Evolutionary conservation across 2,329 filamentous ascomycete genomes (phyloP).

Genomic region (Nigrograna mackinnonii): DNA sequence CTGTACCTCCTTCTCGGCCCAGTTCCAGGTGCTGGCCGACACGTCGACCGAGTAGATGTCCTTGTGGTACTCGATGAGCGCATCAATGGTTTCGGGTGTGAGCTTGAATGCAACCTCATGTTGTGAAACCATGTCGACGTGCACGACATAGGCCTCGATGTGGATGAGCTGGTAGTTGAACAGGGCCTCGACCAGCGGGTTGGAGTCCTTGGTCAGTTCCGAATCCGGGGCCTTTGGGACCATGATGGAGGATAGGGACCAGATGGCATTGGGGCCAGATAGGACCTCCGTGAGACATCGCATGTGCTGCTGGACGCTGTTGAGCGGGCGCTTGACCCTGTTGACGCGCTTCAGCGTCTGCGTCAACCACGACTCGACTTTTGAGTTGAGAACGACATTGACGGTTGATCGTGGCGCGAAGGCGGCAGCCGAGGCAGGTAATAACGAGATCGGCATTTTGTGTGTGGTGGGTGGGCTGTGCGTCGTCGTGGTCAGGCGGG

Average conservation of each 20-base stretch:
- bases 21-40: constrained; percentile 86
- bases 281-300: constrained; percentile 94
- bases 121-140: constrained; percentile 97
- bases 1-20: constrained; percentile 95
- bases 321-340: constrained; percentile 92
- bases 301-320: constrained; percentile 94
- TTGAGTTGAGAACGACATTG: constrained; percentile 90
- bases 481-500: not conserved
- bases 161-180: constrained; percentile 94
- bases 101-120: constrained; percentile 99
- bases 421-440: constrained; percentile 93
- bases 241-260: constrained; percentile 93
- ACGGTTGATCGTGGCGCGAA: constrained; percentile 93
- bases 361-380: constrained; percentile 95
- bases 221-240: constrained; percentile 85
- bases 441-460: constrained; percentile 84
- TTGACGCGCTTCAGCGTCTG: constrained; percentile 97
- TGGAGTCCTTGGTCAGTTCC: constrained; percentile 79
- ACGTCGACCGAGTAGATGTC: constrained; percentile 91
- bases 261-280: constrained; percentile 87
- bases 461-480: not conserved
- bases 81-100: constrained; percentile 90
- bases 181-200: constrained; percentile 82
- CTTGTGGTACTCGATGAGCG: constrained; percentile 93
- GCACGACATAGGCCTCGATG: constrained; percentile 95